phyloP scores from a whole-genome alignment of 1,284 basidiomycete genomes.

The Apiotrichum sp. region DNA sequence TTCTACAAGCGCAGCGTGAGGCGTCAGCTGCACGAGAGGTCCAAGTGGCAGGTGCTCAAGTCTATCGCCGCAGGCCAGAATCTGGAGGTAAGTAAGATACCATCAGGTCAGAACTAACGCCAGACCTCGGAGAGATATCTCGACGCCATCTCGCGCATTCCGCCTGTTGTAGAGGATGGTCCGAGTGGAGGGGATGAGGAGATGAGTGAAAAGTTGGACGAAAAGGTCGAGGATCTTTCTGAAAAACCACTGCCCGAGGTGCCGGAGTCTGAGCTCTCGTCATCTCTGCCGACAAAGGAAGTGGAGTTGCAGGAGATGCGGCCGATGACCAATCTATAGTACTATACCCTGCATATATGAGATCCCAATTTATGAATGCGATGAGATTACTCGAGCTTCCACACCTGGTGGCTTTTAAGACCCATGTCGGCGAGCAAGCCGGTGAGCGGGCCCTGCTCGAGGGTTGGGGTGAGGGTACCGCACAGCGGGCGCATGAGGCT shows the following conservation, averaged over 20 bases:
- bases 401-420: slow-evolving; percentile 29
- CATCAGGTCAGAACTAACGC: not conserved
- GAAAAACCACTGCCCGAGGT: not conserved
- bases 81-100: slow-evolving; percentile 21
- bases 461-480: slow-evolving; percentile 31
- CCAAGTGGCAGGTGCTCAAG: slow-evolving; percentile 41
- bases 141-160: slow-evolving; percentile 25
- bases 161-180: slow-evolving; percentile 20
- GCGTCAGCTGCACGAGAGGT: slow-evolving; percentile 59
- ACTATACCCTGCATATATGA: slow-evolving; percentile 7
- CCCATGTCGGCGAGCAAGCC: slow-evolving; percentile 37
- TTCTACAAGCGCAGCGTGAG: slow-evolving; percentile 74
- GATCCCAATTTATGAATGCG: not conserved
- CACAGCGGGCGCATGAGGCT: slow-evolving; percentile 40
- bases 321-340: not conserved
- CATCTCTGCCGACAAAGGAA: not conserved
- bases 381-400: slow-evolving; percentile 35
- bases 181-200: slow-evolving; percentile 4
- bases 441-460: slow-evolving; percentile 37
- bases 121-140: slow-evolving; percentile 35
- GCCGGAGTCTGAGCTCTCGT: not conserved
- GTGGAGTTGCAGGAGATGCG: not conserved
- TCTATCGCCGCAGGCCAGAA: slow-evolving; percentile 44
- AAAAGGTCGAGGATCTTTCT: slow-evolving; percentile 10
- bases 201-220: not conserved